Conservation (phyloP, 306 rosid genomes). For the Rosa persica region DNA sequence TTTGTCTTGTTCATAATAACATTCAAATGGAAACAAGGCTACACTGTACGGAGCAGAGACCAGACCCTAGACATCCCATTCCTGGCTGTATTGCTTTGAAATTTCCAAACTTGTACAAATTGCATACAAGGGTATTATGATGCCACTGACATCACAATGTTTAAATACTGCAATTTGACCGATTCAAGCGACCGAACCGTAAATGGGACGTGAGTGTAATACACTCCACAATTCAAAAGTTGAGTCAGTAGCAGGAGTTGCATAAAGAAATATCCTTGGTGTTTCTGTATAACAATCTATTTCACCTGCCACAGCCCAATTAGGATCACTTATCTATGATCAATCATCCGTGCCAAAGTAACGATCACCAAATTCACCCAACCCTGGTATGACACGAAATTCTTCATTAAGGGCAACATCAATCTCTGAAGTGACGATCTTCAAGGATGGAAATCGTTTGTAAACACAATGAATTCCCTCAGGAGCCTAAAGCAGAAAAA, state of each 20-base stretch:
- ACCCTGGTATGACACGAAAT: constrained; percentile 82
- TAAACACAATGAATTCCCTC: constrained; percentile 93
- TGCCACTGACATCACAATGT: not conserved
- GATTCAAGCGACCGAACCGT: not conserved
- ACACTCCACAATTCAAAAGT: not conserved
- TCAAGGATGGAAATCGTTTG: constrained; percentile 77
- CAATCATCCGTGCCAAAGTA: constrained; percentile 84
- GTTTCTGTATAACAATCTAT: not conserved
- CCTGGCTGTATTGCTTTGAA: not conserved
- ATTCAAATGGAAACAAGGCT: no score
- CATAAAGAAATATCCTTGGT: not conserved
- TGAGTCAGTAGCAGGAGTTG: not conserved
- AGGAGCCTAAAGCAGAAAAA: constrained; percentile 61
- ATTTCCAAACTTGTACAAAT: not conserved
- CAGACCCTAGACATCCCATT: no score
- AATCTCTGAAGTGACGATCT: constrained; percentile 94
- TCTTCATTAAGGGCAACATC: constrained; percentile 73
- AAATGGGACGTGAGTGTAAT: not conserved
- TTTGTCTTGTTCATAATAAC: no score
- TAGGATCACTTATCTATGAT: not conserved
- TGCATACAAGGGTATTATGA: not conserved
- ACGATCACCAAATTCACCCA: constrained; percentile 96
- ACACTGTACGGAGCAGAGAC: no score
- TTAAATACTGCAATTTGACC: not conserved
- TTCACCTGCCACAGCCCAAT: constrained; percentile 6